Percentiles rank a stretch among this genome's conserved stretches.
These are phyloP conservation scores for Claviceps sp. DNA, from an alignment of 2,329 filamentous ascomycete genomes.

Conservation along the genomic window DNA sequence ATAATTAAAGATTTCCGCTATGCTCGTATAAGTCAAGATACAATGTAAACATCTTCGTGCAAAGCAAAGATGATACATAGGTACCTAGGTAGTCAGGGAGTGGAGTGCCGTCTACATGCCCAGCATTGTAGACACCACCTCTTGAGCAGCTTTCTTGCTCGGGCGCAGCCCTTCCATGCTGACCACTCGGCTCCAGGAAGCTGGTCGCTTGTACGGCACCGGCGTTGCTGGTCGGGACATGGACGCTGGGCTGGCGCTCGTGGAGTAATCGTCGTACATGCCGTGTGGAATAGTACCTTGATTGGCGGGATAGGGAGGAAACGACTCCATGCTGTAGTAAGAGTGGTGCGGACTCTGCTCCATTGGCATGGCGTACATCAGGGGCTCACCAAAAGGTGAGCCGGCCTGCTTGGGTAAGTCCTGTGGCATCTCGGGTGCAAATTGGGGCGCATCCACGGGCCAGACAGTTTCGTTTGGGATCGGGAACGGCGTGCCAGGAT, in stretches of 20 bases:
- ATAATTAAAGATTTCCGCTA: too few relatives aligned
- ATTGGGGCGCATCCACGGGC: slow-evolving; percentile 26
- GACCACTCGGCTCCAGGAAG: slow-evolving; percentile 24
- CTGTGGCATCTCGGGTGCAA: slow-evolving; percentile 20
- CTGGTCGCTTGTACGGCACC: slow-evolving; percentile 24
- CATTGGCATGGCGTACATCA: slow-evolving; percentile 19
- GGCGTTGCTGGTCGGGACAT: slow-evolving; percentile 23
- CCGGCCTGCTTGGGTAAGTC: slow-evolving; percentile 19
- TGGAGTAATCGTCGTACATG: slow-evolving; percentile 15
- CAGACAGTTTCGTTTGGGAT: slow-evolving; percentile 25
- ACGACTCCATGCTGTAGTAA: slow-evolving; percentile 10
- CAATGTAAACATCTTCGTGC: not conserved
- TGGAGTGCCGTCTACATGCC: slow-evolving; percentile 11
- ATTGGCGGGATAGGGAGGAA: slow-evolving; percentile 8
- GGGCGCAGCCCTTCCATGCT: slow-evolving; percentile 25
- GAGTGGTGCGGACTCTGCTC: slow-evolving; percentile 18
- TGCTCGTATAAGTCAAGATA: not conserved
- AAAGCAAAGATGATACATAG: not conserved
- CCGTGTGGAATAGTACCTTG: slow-evolving; percentile 8
- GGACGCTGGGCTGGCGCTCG: slow-evolving; percentile 13
- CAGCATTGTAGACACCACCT: slow-evolving; percentile 13
- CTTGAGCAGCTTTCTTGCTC: slow-evolving; percentile 19
- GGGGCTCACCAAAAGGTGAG: slow-evolving; percentile 16
- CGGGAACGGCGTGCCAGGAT: slow-evolving; percentile 27
- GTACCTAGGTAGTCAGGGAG: too few relatives aligned